Evolutionary conservation across 371 early-diverging fungal species (phyloP).

Genomic region (Nematocida sp.): DNA sequence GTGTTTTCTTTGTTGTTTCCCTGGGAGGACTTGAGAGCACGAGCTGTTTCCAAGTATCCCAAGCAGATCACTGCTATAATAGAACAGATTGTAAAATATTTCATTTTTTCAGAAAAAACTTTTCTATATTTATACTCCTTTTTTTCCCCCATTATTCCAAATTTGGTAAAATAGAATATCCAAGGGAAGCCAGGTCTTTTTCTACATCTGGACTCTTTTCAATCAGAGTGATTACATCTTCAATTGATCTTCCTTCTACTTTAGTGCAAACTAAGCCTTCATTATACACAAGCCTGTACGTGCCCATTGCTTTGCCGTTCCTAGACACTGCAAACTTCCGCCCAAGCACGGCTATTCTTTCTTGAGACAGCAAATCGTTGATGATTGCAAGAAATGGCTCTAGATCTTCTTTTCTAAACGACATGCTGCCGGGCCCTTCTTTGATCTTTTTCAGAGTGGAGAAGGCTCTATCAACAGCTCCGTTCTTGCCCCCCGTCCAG

Average conservation of each 20-base stretch:
- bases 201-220: conserved; percentile 13
- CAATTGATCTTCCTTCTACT: background rate
- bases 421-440: background rate
- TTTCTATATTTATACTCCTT: too few relatives aligned
- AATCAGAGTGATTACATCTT: background rate
- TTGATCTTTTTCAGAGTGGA: background rate
- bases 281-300: background rate
- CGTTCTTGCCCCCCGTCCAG: background rate
- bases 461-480: background rate
- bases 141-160: background rate
- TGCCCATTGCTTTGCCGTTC: background rate
- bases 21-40: too few relatives aligned
- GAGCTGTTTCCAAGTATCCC: too few relatives aligned
- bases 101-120: too few relatives aligned
- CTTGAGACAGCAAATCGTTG: background rate
- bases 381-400: background rate
- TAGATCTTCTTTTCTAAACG: background rate
- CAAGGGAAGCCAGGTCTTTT: background rate
- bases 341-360: conserved; percentile 13
- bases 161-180: conserved; percentile 2
- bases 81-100: too few relatives aligned
- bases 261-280: background rate
- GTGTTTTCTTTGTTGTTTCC: too few relatives aligned
- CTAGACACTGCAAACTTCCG: background rate
- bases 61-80: too few relatives aligned